Base-by-base conservation (phyloP, 2,329 filamentous ascomycete species). In the Nemania sp. region DNA sequence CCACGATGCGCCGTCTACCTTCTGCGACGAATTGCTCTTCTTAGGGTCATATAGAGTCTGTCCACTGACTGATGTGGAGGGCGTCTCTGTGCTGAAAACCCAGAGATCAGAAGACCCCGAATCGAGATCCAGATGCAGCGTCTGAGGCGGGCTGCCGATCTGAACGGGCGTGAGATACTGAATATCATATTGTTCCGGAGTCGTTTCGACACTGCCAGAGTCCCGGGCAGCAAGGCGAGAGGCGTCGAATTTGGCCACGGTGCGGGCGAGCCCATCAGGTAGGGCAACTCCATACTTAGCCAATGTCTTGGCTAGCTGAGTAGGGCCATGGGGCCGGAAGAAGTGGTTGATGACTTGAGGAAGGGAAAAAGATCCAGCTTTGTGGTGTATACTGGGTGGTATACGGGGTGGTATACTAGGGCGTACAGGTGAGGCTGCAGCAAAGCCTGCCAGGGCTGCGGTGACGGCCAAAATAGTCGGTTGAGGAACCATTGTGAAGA, bases 91-190 rank as follows among this genome's bases (percentile, higher is more conserved):
- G 57, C 66, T 67, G 62, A 70, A 70, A 20, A 70, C 68, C 68
- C 68, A 70, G 7, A 71, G 62, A 39, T 70, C 68, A 4, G 68
- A 66, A 11, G 68, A 70, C 33, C 68, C 68, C 6, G 67, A 65
- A 55, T 71, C 68, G 45, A 71, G 63, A 48, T 70, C 68, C 1
- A 70, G 57, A 54, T 68, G 66, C 9, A 70, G 60, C 6, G 42
- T 41, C 60, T 69, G 66, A 12, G 66, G 59, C 23, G 68, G 68
- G 1, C 63, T 68, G 19, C 68, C 68, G 31, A 70, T 69, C 7
- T 55, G 47, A 9, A 70, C 66, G 31, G 66, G 63, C 6, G 63
- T 66, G 20, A 69, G 46, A 54, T 70, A 70, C 40, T 67, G 61
- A 20, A 60, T 58, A 31, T 70, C 68, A 34, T 61, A 56, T 28